These are phyloP conservation scores for Exophiala dermatitidis DNA, from an alignment of 2,329 filamentous ascomycete genomes.

Conservation along the genomic window DNA sequence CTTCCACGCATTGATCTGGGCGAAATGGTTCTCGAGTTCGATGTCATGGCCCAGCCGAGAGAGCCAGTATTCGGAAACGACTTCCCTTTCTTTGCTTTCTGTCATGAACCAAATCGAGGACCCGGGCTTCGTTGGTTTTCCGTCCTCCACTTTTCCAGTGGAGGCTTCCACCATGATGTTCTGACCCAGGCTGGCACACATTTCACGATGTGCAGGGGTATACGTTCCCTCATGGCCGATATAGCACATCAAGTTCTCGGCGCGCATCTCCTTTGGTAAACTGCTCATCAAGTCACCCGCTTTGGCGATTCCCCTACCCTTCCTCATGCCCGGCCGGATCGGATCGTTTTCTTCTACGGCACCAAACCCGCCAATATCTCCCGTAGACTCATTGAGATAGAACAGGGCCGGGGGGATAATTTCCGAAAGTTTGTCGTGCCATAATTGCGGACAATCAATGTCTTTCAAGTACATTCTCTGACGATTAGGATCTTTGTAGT, in stretches of 20 bases:
- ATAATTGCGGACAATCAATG: conserved; percentile 85
- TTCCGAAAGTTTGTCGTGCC: conserved; percentile 71
- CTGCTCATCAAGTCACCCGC: conserved; percentile 94
- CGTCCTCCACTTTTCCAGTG: conserved; percentile 53
- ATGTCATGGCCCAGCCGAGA: conserved; percentile 92
- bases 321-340: conserved; percentile 40
- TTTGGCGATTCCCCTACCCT: conserved; percentile 55
- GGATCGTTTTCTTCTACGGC: conserved; percentile 43
- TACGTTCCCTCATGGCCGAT: conserved; percentile 96
- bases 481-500: conserved; percentile 68
- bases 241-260: conserved; percentile 97
- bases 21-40: conserved; percentile 94
- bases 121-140: conserved; percentile 65
- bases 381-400: conserved; percentile 78
- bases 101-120: conserved; percentile 99
- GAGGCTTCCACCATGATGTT: conserved; percentile 98
- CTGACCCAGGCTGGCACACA: conserved; percentile 92
- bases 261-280: conserved; percentile 76
- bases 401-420: conserved; percentile 75
- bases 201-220: conserved; percentile 89
- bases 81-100: conserved; percentile 80
- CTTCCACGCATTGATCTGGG: conserved; percentile 91
- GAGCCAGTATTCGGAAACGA: conserved; percentile 88
- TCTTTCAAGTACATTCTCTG: conserved; percentile 95
- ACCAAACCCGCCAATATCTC: conserved; percentile 49